These are phyloP conservation scores for Decorospora gaudefroyi DNA, from an alignment of 2,329 filamentous ascomycete genomes.

Conservation along the genomic window DNA sequence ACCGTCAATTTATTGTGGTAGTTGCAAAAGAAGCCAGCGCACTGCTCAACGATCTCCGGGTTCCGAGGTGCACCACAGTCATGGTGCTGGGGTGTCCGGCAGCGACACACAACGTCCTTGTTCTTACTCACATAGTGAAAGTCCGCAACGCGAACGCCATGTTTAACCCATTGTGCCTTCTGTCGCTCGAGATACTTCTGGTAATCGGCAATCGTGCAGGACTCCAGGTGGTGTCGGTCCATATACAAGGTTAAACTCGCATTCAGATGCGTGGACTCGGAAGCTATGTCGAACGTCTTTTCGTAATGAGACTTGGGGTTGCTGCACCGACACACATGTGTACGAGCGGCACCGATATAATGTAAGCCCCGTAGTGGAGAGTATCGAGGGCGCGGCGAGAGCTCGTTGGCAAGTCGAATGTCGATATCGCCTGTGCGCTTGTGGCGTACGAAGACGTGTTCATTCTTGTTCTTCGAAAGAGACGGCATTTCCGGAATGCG, in stretches of 20 bases:
- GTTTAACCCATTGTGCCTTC: conserved; percentile 5
- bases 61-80: conserved; percentile 7
- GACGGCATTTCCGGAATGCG: conserved; percentile 3
- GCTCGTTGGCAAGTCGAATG: conserved; percentile 6
- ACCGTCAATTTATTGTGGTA: conserved; percentile 4
- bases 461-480: neutral
- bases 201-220: conserved; percentile 6
- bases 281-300: neutral
- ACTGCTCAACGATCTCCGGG: conserved; percentile 20
- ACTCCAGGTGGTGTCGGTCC: conserved; percentile 6
- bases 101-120: conserved; percentile 25
- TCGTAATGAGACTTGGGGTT: conserved; percentile 5
- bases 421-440: conserved; percentile 12
- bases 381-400: neutral
- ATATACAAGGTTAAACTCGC: conserved; percentile 16
- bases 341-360: conserved; percentile 3
- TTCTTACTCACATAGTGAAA: conserved; percentile 22
- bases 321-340: conserved; percentile 11
- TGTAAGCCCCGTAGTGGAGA: conserved; percentile 3
- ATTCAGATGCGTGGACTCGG: conserved; percentile 9
- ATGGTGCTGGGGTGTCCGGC: conserved; percentile 3
- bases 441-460: conserved; percentile 11
- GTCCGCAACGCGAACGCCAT: conserved; percentile 6
- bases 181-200: neutral
- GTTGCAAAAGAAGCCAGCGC: conserved; percentile 18